Base-by-base conservation (phyloP, 257 asterid genomes). In the Thymus mandschuricus region DNA sequence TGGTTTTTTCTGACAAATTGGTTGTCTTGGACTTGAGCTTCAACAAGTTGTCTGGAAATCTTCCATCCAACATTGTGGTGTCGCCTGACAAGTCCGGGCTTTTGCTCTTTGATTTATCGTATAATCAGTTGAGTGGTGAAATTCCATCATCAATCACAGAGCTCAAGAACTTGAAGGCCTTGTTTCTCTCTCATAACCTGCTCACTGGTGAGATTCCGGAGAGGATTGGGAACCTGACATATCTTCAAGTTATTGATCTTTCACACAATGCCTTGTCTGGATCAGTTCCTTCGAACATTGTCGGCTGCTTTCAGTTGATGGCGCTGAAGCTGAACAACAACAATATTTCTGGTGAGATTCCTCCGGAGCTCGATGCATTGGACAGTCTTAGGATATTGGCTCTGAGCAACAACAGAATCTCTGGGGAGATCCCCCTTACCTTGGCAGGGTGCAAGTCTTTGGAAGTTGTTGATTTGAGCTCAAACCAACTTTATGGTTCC, bases 381-480 rank as follows among this genome's bases (percentile, higher is more conserved):
- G 97, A 94, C 72, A 89, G 98, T 78, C 70, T 94, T 76, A 89
- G 81, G 77, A 80, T 91, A 67, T 77, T 94, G 82, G 86, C 82
- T 55, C 78, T 94, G 10, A 82, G 97, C 67, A 84, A 83, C 82
- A 91, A 91, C 68, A 83, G 58, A 59, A 89, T 95, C 33, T 88
- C 95, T 5, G 97, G 99, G 49, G 98, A 95, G 84, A 92, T 95
- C 52, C 99, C 99, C 7, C 87, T 94, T 65, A 91, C 99, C 5
- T 78, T 94, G 74, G 99, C 99, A 2, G 98, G 97, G 56, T 94
- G 98, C 81, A 94, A 84, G 86, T 94, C 97, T 1, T 72, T 94
- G 79, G 99, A 94, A 74, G 91, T 92, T 35, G 99, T 94, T 40
- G 97, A 94, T 78, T 76, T 94, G 66, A 89, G 99, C 83, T 87